Conservation (phyloP, 2,329 filamentous ascomycete species). For the Cordyceps cicadae region DNA sequence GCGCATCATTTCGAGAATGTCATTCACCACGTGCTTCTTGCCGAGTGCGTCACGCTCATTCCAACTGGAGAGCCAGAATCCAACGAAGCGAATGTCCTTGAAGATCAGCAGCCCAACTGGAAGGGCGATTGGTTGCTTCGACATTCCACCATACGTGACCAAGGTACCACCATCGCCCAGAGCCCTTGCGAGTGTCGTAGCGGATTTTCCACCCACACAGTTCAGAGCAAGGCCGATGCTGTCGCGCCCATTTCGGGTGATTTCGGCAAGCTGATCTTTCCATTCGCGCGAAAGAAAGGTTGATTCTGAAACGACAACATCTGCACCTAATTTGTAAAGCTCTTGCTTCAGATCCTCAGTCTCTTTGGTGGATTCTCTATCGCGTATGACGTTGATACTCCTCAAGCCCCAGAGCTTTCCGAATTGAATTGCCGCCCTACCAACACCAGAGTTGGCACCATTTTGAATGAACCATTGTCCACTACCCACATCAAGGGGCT, state of each 20-base stretch:
- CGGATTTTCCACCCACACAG: slow-evolving; percentile 85
- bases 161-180: slow-evolving; percentile 62
- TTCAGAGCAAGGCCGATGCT: slow-evolving; percentile 74
- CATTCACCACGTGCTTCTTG: slow-evolving; percentile 73
- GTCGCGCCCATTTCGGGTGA: slow-evolving; percentile 65
- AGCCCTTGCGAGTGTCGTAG: slow-evolving; percentile 67
- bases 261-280: slow-evolving; percentile 49
- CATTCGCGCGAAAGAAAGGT: slow-evolving; percentile 53
- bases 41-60: slow-evolving; percentile 63
- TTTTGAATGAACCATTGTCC: slow-evolving; percentile 96
- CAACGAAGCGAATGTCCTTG: slow-evolving; percentile 78
- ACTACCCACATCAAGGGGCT: slow-evolving; percentile 36
- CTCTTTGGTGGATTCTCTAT: slow-evolving; percentile 54
- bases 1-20: slow-evolving; percentile 69
- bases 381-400: slow-evolving; percentile 82
- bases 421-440: slow-evolving; percentile 83
- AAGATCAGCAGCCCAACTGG: slow-evolving; percentile 87
- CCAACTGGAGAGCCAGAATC: slow-evolving; percentile 94
- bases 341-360: slow-evolving; percentile 52
- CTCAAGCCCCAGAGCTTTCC: slow-evolving; percentile 78
- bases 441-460: slow-evolving; percentile 89
- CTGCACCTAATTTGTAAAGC: slow-evolving; percentile 46
- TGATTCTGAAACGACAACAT: slow-evolving; percentile 47
- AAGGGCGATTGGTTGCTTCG: slow-evolving; percentile 71
- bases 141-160: slow-evolving; percentile 95